phyloP scores from a whole-genome alignment of 805 yeast genomes.

The Wickerhamomyces silvicola region DNA sequence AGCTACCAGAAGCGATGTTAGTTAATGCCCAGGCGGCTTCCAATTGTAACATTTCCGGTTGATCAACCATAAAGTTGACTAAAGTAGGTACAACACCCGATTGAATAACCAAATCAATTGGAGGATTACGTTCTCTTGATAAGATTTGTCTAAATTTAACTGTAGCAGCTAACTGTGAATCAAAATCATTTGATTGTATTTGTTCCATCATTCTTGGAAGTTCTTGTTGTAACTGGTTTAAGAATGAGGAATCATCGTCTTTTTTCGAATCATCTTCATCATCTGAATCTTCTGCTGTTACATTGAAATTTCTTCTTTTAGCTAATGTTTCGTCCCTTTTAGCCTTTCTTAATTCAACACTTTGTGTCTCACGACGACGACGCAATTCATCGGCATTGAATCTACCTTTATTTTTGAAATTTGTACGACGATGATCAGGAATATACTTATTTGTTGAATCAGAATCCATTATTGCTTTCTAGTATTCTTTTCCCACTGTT shows the following conservation, averaged over 20 bases:
- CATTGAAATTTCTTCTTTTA: constrained; percentile 78
- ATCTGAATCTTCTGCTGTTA: constrained; percentile 45
- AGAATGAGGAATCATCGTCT: constrained; percentile 35
- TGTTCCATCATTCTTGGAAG: constrained; percentile 82
- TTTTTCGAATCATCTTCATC: constrained; percentile 31
- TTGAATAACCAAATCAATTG: constrained; percentile 87
- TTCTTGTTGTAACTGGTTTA: constrained; percentile 50
- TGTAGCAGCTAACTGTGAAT: constrained; percentile 81
- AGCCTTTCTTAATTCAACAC: constrained; percentile 92
- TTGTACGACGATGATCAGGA: constrained; percentile 96
- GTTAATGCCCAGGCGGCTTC: constrained; percentile 99
- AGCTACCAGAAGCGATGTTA: constrained; percentile 90
- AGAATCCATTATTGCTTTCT: constrained; percentile 61
- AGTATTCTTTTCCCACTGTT: not conserved
- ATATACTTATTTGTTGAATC: constrained; percentile 78
- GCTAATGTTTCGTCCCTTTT: constrained; percentile 92
- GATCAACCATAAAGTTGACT: constrained; percentile 76
- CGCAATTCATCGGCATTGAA: constrained; percentile 94
- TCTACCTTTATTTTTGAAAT: constrained; percentile 89
- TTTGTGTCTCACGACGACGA: constrained; percentile 96
- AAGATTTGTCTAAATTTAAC: constrained; percentile 88
- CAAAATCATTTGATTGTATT: constrained; percentile 68
- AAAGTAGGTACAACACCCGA: constrained; percentile 90
- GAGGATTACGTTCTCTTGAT: constrained; percentile 93
- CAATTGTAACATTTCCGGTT: constrained; percentile 82